These are phyloP conservation scores for Artemisia annua DNA, from an alignment of 129 eudicot genomes.

Conservation along the genomic window DNA sequence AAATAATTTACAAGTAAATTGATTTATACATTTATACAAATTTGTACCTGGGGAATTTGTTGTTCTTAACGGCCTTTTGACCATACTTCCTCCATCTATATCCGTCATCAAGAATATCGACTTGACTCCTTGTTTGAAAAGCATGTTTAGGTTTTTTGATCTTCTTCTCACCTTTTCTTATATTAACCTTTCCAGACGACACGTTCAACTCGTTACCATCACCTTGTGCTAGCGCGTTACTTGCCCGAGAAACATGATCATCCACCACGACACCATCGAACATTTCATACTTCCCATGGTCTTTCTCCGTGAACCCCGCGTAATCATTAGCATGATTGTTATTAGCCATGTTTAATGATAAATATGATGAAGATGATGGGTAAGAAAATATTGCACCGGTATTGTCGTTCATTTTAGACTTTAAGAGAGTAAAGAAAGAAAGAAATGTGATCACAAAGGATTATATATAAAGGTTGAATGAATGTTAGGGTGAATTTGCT, in stretches of 20 bases:
- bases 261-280: neutral
- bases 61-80: conserved; percentile 84
- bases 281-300: conserved; percentile 5
- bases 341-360: conserved; percentile 41
- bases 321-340: neutral
- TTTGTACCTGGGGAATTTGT: conserved; percentile 69
- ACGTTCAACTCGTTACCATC: conserved; percentile 21
- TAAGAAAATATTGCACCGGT: conserved; percentile 30
- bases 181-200: conserved; percentile 32
- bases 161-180: conserved; percentile 50
- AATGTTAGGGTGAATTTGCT: conserved; percentile 21
- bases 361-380: conserved; percentile 36
- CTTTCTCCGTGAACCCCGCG: conserved; percentile 14
- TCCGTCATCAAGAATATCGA: conserved; percentile 88
- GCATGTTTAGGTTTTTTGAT: conserved; percentile 66
- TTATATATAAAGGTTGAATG: neutral
- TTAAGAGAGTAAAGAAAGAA: conserved; percentile 6
- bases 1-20: neutral
- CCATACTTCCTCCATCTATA: conserved; percentile 92
- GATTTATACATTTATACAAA: neutral
- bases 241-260: conserved; percentile 22
- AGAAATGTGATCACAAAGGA: neutral
- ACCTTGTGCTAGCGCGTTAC: conserved; percentile 14
- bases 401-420: conserved; percentile 40
- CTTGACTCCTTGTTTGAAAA: conserved; percentile 92